A percentile compares a stretch with the other conserved stretches of the same genome.
These are phyloP conservation scores for Trichothecium sympodiale DNA, from an alignment of 2,329 filamentous ascomycete genomes.

Conservation along the genomic window DNA sequence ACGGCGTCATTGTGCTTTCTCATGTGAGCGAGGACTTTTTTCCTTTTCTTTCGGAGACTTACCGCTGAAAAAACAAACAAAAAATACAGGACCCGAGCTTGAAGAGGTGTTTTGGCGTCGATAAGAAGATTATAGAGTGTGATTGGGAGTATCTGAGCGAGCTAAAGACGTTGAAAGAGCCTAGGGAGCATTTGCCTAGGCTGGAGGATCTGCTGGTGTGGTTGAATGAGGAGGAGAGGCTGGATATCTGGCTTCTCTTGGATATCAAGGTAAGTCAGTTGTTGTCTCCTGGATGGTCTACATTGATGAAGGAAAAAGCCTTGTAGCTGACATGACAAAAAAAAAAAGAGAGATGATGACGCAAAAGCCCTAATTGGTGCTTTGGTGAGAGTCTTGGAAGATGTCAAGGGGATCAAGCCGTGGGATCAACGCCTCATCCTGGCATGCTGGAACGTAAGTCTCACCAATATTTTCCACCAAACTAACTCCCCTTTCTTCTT, in stretches of 20 bases:
- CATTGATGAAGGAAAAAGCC: no score
- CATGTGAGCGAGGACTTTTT: conserved; percentile 43
- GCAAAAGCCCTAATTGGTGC: conserved; percentile 58
- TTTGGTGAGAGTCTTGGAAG: conserved; percentile 51
- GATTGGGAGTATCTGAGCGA: conserved; percentile 64
- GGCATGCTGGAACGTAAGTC: conserved; percentile 70
- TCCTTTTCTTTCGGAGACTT: neutral
- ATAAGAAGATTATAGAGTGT: conserved; percentile 61
- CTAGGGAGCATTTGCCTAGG: conserved; percentile 61
- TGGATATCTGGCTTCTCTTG: conserved; percentile 68
- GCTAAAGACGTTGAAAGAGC: conserved; percentile 55
- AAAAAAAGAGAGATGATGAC: conserved; percentile 52
- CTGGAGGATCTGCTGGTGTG: conserved; percentile 65
- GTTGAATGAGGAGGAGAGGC: conserved; percentile 50
- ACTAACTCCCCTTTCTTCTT: neutral
- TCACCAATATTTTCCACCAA: no score
- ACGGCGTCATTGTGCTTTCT: conserved; percentile 75
- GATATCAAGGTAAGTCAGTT: conserved; percentile 64
- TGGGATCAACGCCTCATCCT: conserved; percentile 70
- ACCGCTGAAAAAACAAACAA: no score
- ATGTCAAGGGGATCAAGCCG: conserved; percentile 32
- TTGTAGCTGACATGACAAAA: neutral
- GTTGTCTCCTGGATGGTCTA: no score
- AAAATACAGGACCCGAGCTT: conserved; percentile 68
- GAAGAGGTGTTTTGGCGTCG: conserved; percentile 71